Evolutionary conservation across 345 rosid genomes (phyloP).

Genomic region (Ceriops decandra): DNA sequence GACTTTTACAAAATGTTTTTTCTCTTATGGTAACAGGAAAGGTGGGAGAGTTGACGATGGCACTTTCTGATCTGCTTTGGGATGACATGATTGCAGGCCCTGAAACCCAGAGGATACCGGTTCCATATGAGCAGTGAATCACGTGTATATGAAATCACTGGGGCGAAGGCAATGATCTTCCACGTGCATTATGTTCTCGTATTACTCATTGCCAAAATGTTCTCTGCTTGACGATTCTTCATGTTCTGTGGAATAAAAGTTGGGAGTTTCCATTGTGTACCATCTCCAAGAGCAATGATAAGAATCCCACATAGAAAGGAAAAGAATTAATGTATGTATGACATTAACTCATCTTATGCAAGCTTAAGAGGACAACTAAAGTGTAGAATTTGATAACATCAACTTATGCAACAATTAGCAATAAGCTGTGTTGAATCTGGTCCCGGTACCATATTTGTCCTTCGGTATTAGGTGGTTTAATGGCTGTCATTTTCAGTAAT

Average conservation of each 20-base stretch:
- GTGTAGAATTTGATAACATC: too few species aligned
- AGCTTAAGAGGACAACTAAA: too few species aligned
- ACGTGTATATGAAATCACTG: too few species aligned
- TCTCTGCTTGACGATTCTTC: not conserved
- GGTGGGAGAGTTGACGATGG: constrained; percentile 64
- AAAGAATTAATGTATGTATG: too few species aligned
- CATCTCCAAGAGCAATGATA: too few species aligned
- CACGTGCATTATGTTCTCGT: not conserved
- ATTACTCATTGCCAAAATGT: not conserved
- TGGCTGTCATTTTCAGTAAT: too few species aligned
- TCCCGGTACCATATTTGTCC: too few species aligned
- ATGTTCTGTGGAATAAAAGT: constrained; percentile 8
- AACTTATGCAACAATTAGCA: too few species aligned
- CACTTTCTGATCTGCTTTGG: constrained; percentile 65
- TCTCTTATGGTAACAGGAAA: constrained; percentile 36
- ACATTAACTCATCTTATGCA: too few species aligned
- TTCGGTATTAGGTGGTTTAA: too few species aligned
- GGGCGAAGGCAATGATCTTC: not conserved
- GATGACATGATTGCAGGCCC: constrained; percentile 63
- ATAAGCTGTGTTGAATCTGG: too few species aligned
- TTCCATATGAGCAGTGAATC: constrained; percentile 32
- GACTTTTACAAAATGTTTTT: not conserved
- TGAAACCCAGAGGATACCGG: constrained; percentile 37
- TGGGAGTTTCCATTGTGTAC: not conserved
- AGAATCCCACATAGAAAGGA: too few species aligned